Evolutionary conservation across 2,329 filamentous ascomycete species (phyloP).

Genomic region (Delphinella strobiligena): DNA sequence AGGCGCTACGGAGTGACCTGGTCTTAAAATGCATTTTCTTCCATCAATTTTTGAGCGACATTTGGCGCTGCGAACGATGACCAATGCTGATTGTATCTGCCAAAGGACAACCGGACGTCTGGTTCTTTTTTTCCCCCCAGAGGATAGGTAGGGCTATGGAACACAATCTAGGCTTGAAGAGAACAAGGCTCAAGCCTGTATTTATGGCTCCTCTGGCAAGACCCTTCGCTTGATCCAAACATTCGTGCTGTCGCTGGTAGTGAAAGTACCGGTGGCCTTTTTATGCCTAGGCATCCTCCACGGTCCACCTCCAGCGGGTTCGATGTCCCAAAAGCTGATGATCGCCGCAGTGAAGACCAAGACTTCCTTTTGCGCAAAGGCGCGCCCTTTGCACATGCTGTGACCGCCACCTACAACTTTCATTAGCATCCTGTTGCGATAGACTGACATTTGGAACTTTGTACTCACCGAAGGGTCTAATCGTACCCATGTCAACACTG

Average conservation of each 20-base stretch:
- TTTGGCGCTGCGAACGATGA: too few relatives aligned
- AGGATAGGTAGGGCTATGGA: too few relatives aligned
- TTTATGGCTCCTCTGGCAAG: background rate
- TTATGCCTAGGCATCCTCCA: constrained; percentile 41
- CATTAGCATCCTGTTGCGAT: background rate
- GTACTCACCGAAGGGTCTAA: constrained; percentile 31
- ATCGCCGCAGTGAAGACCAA: constrained; percentile 41
- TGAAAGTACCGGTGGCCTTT: constrained; percentile 37
- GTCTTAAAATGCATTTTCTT: too few relatives aligned
- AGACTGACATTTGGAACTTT: too few relatives aligned
- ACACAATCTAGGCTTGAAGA: too few relatives aligned
- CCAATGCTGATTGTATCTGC: too few relatives aligned
- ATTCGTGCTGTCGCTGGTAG: constrained; percentile 39
- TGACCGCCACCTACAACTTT: constrained; percentile 28
- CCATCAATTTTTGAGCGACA: too few relatives aligned
- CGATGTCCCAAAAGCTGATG: constrained; percentile 44
- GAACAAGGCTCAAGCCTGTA: too few relatives aligned
- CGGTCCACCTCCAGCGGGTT: constrained; percentile 29
- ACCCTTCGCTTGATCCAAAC: constrained; percentile 32
- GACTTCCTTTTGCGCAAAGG: constrained; percentile 39
- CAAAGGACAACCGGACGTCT: too few relatives aligned
- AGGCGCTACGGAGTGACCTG: too few relatives aligned
- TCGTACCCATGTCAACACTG: constrained; percentile 28
- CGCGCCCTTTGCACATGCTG: constrained; percentile 37
- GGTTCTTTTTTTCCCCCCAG: too few relatives aligned